Percentiles rank a stretch among this genome's conserved stretches.
These are phyloP conservation scores for Clavulina sp. DNA, from an alignment of 768 basidiomycete species.

Conservation along the genomic window DNA sequence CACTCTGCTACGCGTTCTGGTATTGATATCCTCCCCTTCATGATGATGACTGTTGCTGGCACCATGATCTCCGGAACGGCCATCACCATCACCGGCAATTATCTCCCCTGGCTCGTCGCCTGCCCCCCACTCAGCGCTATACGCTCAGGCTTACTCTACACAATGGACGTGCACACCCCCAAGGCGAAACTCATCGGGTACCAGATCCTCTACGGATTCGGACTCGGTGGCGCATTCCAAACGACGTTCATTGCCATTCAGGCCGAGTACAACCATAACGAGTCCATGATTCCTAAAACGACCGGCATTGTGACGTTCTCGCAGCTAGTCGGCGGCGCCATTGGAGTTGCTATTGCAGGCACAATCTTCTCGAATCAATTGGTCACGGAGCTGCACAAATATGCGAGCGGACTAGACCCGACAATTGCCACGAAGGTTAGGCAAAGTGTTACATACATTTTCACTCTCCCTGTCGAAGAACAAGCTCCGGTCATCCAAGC, in stretches of 20 bases:
- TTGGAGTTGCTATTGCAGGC: conserved; percentile 9
- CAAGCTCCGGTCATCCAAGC: conserved; percentile 4
- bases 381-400: conserved; percentile 14
- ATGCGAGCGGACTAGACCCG: conserved; percentile 13
- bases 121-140: not conserved
- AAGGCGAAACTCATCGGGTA: conserved; percentile 3
- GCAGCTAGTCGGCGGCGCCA: conserved; percentile 5
- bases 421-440: conserved; percentile 7
- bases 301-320: conserved; percentile 4
- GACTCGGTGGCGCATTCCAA: conserved; percentile 16
- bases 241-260: conserved; percentile 3
- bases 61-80: conserved; percentile 12
- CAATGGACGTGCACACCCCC: not conserved
- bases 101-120: conserved; percentile 14
- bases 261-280: conserved; percentile 5
- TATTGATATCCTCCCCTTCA: conserved; percentile 21
- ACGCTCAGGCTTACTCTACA: not conserved
- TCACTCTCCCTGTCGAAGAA: no score
- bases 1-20: conserved; percentile 18
- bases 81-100: conserved; percentile 16
- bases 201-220: conserved; percentile 6
- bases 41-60: conserved; percentile 9
- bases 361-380: conserved; percentile 17
- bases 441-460: no score
- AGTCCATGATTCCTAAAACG: conserved; percentile 6